A percentile compares a stretch with the other conserved stretches of the same genome.
These are phyloP conservation scores for Eutypa lata DNA, from an alignment of 2,329 filamentous ascomycete species.

Conservation along the genomic window DNA sequence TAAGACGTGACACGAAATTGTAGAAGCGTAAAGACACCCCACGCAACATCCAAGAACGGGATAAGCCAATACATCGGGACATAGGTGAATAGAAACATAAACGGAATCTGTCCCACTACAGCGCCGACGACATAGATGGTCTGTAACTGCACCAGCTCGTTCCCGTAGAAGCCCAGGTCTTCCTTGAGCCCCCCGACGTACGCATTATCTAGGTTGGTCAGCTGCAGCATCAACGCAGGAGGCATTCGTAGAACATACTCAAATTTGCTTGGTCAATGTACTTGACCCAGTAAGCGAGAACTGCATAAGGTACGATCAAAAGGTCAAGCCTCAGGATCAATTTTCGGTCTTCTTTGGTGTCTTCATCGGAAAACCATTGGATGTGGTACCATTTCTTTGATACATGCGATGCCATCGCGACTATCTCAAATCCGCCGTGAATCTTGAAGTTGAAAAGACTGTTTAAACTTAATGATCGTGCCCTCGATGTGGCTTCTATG, in stretches of 20 bases:
- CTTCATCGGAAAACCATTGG: conserved; percentile 47
- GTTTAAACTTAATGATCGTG: no score
- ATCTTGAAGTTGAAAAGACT: no score
- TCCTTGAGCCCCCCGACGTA: conserved; percentile 20
- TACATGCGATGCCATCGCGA: background rate
- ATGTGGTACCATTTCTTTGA: conserved; percentile 33
- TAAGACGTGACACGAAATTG: conserved; percentile 49
- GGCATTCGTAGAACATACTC: conserved; percentile 31
- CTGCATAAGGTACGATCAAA: conserved; percentile 53
- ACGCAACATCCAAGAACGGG: conserved; percentile 48
- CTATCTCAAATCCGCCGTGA: background rate
- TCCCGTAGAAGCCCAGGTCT: conserved; percentile 18
- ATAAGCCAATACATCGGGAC: conserved; percentile 25
- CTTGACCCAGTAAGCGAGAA: conserved; percentile 54
- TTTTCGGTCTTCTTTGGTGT: conserved; percentile 46
- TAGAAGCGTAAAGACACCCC: conserved; percentile 55
- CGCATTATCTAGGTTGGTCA: conserved; percentile 15
- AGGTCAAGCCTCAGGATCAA: conserved; percentile 55
- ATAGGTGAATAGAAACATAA: conserved; percentile 19
- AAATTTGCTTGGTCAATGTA: conserved; percentile 55
- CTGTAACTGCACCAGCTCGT: conserved; percentile 20
- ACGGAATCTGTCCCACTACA: conserved; percentile 16
- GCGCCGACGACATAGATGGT: conserved; percentile 19
- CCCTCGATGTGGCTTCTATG: no score
- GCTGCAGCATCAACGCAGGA: background rate